Conservation (phyloP, 1,284 basidiomycete species). For the Cryptococcus wingfieldii region DNA sequence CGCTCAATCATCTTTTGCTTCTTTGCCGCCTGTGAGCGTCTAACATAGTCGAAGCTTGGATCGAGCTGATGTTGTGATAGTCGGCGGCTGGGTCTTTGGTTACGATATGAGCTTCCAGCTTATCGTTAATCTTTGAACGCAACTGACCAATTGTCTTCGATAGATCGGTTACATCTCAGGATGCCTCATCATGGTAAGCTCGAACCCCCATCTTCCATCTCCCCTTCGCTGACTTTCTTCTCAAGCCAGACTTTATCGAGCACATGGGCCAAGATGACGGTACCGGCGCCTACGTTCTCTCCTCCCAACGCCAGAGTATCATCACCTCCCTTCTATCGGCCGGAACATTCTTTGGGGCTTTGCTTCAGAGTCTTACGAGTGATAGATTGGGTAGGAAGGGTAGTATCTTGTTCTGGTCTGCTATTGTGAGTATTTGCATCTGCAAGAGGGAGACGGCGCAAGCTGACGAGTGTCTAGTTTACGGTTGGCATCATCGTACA, state of each 20-base stretch:
- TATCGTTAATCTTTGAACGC: neutral
- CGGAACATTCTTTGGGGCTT: constrained; percentile 61
- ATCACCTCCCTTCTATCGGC: constrained; percentile 75
- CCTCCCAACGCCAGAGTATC: constrained; percentile 63
- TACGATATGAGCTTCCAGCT: constrained; percentile 17
- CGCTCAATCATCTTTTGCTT: constrained; percentile 27
- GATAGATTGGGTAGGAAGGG: constrained; percentile 67
- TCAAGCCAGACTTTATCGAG: constrained; percentile 60
- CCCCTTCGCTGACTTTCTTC: neutral
- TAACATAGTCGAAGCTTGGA: neutral
- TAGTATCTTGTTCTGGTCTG: constrained; percentile 72
- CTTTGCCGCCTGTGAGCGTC: constrained; percentile 25
- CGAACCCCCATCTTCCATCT: neutral
- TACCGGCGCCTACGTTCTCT: constrained; percentile 56
- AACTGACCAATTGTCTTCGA: neutral
- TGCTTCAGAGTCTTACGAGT: constrained; percentile 67
- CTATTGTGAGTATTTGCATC: constrained; percentile 46
- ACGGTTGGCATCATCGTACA: constrained; percentile 68
- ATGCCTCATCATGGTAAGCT: constrained; percentile 63
- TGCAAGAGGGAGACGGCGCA: too few relatives aligned
- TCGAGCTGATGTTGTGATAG: constrained; percentile 5
- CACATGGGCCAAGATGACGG: constrained; percentile 59
- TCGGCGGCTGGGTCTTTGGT: constrained; percentile 30
- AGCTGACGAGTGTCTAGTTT: constrained; percentile 9
- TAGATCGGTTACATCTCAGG: constrained; percentile 53